Base-by-base conservation (phyloP, 345 rosid species). In the Dimocarpus longan region DNA sequence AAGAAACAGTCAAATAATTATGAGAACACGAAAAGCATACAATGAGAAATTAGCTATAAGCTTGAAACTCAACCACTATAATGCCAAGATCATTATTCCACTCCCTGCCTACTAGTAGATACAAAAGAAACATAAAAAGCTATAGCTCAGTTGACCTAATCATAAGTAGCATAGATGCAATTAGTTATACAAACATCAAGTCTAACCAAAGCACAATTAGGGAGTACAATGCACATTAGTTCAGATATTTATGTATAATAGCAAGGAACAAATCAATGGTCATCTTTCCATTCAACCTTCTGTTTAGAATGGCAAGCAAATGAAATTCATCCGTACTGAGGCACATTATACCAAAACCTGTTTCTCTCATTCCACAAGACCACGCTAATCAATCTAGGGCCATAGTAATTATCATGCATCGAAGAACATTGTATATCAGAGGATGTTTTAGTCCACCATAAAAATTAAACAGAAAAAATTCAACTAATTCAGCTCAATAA, bases 51-150 rank as follows among this genome's bases (percentile, higher is more conserved):
- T 32, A 76, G 72, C 66, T 39, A 54, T n/a, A 52, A 52, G 52
- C 65, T 67, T n/a, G 37, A 76, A 64, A 9, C n/a, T 26, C 40
- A 66, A 76, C 52, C 13, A 37, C 22, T 19, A 46, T 32, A 65
- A 57, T 39, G 66, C 50, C 59, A 63, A 48, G 59, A 75, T 75
- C 68, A 73, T 15, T 75, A 18, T 65, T 65, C 22, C 18, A 6
- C 28, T 75, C 75, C 65, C 48, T 44, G 24, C 69, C 48, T 19
- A 44, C 15, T 26, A 75, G 0, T 62, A 46, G 19, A 46, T 21
- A 59, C 18, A 72, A 39, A 73, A 8, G 10, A 56, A 60, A 60
- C 19, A 39, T 8, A 24, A 63, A 74, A 5, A 10, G 9, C 0
- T 10, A 54, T 46, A 71, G 65, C 64, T 54, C 46, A 70, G 28